These are phyloP conservation scores for Cucumis hystrix DNA, from an alignment of 306 rosid species.

Conservation along the genomic window DNA sequence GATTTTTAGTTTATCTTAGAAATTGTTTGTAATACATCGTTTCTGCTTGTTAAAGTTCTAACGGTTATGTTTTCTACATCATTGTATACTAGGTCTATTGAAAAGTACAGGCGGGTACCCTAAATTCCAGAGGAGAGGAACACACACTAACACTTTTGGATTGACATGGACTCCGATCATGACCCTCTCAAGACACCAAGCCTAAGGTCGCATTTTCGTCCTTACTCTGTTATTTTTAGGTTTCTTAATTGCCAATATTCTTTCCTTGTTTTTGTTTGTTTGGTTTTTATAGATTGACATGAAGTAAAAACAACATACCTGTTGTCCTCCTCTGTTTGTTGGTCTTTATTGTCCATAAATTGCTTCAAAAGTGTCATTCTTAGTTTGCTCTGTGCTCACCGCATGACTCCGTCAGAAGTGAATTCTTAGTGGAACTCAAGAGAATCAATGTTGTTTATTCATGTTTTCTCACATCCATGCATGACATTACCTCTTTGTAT, in stretches of 20 bases:
- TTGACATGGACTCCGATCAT: constrained; percentile 13
- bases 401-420: neutral
- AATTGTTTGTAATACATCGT: too few species aligned
- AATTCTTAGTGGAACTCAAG: neutral
- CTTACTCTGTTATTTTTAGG: neutral
- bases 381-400: too few species aligned
- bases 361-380: neutral
- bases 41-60: too few species aligned
- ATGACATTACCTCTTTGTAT: neutral
- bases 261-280: neutral
- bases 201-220: constrained; percentile 13
- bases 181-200: constrained; percentile 4
- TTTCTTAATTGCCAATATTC: neutral
- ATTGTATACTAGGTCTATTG: too few species aligned
- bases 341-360: neutral
- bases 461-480: neutral
- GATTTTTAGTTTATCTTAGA: too few species aligned
- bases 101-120: too few species aligned
- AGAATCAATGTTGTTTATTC: neutral
- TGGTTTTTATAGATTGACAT: neutral
- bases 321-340: neutral
- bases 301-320: neutral
- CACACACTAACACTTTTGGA: neutral
- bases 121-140: neutral
- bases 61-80: too few species aligned